A percentile compares a stretch with the other conserved stretches of the same genome.
Conservation (phyloP, 2,329 filamentous ascomycete genomes). For the Colletotrichum truncatum region DNA sequence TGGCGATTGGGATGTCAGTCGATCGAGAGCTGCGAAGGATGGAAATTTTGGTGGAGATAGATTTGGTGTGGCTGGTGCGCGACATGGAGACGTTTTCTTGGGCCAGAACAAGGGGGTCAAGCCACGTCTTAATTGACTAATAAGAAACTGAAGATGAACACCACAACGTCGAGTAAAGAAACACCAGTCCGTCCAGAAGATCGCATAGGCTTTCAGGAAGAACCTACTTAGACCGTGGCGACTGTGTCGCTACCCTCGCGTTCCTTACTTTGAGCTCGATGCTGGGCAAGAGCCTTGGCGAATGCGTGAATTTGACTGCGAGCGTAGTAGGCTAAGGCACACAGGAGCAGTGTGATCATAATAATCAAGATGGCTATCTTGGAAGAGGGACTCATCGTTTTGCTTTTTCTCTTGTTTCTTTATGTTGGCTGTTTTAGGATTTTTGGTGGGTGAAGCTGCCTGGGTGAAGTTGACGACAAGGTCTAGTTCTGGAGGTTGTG, state of each 20-base stretch:
- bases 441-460: background rate
- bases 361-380: conserved; percentile 44
- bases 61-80: conserved; percentile 27
- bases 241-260: background rate
- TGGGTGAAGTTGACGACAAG: background rate
- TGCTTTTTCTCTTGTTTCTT: background rate
- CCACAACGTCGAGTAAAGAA: too few relatives aligned
- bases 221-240: conserved; percentile 9
- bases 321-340: conserved; percentile 40
- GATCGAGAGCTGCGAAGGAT: conserved; percentile 13
- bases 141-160: too few relatives aligned
- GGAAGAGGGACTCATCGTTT: conserved; percentile 39
- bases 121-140: conserved; percentile 24
- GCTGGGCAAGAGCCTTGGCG: conserved; percentile 29
- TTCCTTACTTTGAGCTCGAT: conserved; percentile 8
- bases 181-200: too few relatives aligned
- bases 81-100: background rate
- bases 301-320: conserved; percentile 41
- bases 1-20: conserved; percentile 13
- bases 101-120: conserved; percentile 4
- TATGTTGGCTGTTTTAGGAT: too few relatives aligned
- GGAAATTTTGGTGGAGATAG: conserved; percentile 28
- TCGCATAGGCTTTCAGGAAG: too few relatives aligned
- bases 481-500: background rate
- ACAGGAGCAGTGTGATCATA: conserved; percentile 40